Evolutionary conservation across 2,329 filamentous ascomycete genomes (phyloP), one percentile per base, ranked within the genome.

Genomic region (Talaromyces sp.): DNA sequence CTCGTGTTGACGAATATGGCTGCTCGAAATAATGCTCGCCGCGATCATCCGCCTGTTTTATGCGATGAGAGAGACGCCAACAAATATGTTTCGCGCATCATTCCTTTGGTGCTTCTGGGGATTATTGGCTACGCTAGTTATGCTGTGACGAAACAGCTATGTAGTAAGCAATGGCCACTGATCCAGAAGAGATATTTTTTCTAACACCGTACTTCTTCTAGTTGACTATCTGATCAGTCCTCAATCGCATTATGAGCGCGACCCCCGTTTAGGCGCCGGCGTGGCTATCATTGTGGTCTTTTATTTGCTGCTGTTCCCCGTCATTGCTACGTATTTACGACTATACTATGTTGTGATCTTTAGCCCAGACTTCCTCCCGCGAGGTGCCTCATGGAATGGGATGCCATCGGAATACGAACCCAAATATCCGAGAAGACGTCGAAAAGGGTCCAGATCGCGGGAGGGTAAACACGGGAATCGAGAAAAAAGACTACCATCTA

Each of bases 331-430:
- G 21, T 97, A 95, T 74, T 69, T 89, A 21, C 88, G 92, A 64
- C 83, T 92, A 10, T 74, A 92, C 48, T 77, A 86, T 63, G 83
- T 84, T 35, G 86, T 95, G 56, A 82, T 85, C 61, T 80, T 80
- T 65, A 84, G 92, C 65, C 88, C 92, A 0, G 92, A 91, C 3
- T 83, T 91, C 58, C 81, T 92, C 0, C 87, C 90, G 0, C 82
- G 88, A 32, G 85, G 83, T n/a, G 74, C 53, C 14, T 19, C 51
- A 3, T 62, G 60, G 60, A 53, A 24, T 6, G 52, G 52, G 26
- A 11, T 43, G 4, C 46, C 56, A 11, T 21, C 32, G 11, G 60
- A 62, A 21, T 38, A 46, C 27, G 55, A 43, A 11, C 48, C 50
- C n/a, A 54, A 38, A 21, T 31, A 51, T 29, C 14, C 24, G 11